Base-by-base conservation (phyloP, 768 basidiomycete genomes). In the Lentinus tigrinus region DNA sequence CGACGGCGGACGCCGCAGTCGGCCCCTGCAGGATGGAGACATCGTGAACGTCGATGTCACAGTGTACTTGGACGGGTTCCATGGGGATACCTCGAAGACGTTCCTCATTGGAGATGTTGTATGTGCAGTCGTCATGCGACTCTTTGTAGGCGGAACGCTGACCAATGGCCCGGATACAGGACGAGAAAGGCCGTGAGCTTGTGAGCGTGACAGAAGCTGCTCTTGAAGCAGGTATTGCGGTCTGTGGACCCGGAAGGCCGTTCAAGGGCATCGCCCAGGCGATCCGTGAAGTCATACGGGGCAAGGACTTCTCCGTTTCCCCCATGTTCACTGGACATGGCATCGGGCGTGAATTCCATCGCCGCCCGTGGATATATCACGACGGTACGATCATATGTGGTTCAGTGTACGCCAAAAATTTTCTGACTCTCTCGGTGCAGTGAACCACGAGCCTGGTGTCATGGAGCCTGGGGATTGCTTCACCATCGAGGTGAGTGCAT, bases 391-490 rank as follows among this genome's bases (percentile, higher is more conserved):
- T 60, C 63, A 93, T 91, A 65, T 56, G 85, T 70, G 23, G 37
- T 21, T 46, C 21, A 24, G 23, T 19, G 21, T 16, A 40, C 14
- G 14, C 9, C 9, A 8, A 17, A 16, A 6, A 26, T 42, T 28
- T 58, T 42, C 28, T 58, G 3, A 55, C 46, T 7, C 0, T 14
- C 34, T 28, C 57, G 8, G 27, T 36, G 9, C 61, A 94, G 93
- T 80, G 52, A 95, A 95, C 60, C 84, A 89, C 21, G 92, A 93
- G 58, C 88, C 89, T 2, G 93, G 87, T 0, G 67, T 79, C 16
- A 95, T 97, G 94, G 69, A 72, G 51, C 88, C 88, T 0, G 94
- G 95, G 0, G 85, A 96, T 69, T 93, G 92, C 67, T 96, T 97
- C 66, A 96, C 95, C 0, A 94, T 97, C 39, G 95, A 97, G 81